Evolutionary conservation across 352 stramenopile species (phyloP), one percentile per base, ranked within the genome.

Genomic region (Phytophthora agathidicida): DNA sequence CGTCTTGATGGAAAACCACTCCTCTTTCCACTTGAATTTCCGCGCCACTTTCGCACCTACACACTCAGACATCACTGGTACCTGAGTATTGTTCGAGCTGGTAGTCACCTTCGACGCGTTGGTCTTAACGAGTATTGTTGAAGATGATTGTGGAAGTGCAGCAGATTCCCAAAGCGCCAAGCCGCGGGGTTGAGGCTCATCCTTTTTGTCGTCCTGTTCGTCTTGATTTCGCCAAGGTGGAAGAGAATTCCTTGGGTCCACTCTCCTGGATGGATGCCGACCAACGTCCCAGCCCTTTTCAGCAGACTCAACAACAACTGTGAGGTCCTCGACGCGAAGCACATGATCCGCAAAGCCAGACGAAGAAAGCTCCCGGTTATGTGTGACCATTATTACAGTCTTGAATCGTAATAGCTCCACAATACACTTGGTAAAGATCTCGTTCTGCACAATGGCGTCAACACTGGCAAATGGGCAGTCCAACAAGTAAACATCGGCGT

Each of bases 351-450:
- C 68, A 35, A 69, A 77, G 37, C 60, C 66, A 28, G 70, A 86
- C 2, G 56, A 59, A 30, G 76, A 76, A 11, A 87, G 58, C 31
- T 87, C 77, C 3, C 57, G 68, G 26, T 84, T 87, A 49, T 87
- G 77, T 7, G 77, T 87, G 32, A 77, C 65, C 32, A 87, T 50
- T 5, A 87, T 26, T 22, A 87, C 63, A 1, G 77, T 84, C 48
- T 84, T 87, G 36, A 77, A 64, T 14, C 64, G 66, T n/a, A 87
- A 51, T 14, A 87, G 44, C 24, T 77, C 52, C 17, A 73, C 59
- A 48, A 87, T 74, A 37, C 77, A 87, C 61, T 84, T 81, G n/a
- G 61, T 60, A 17, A 87, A 72, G 19, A 87, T 76, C 17, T 84
- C 65, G 46, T 73, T 84, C 48, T 87, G 77, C 4, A 87, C 77